phyloP scores from a whole-genome alignment of 441 rosid species.

The Aquilaria agallochum region DNA sequence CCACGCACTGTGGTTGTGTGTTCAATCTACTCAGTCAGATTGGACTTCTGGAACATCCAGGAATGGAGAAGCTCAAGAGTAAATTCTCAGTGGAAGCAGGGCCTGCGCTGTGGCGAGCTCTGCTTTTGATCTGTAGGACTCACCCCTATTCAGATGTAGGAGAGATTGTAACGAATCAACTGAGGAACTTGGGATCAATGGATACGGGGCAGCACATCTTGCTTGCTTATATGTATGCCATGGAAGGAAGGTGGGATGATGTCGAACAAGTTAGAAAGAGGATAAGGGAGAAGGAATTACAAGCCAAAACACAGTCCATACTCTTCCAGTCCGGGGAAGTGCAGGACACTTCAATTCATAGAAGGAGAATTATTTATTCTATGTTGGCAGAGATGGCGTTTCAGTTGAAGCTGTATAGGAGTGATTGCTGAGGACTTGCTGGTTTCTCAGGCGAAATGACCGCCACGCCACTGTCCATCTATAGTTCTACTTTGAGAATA shows the following conservation, averaged over 20 bases:
- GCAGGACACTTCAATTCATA: constrained; percentile 15
- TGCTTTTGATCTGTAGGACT: constrained; percentile 30
- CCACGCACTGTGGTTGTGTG: constrained; percentile 39
- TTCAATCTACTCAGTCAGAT: constrained; percentile 33
- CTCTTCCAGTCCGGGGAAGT: constrained; percentile 10
- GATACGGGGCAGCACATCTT: constrained; percentile 31
- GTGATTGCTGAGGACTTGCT: constrained; percentile 6
- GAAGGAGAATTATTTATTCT: constrained; percentile 28
- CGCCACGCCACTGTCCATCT: too few species aligned
- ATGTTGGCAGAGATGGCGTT: constrained; percentile 41
- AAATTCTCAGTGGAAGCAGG: constrained; percentile 24
- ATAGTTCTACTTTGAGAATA: too few species aligned
- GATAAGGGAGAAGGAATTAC: constrained; percentile 27
- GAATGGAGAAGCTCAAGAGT: constrained; percentile 19
- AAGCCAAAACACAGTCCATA: constrained; percentile 19
- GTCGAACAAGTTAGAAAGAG: constrained; percentile 34
- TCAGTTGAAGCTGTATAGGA: constrained; percentile 23
- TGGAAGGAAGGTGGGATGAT: constrained; percentile 34
- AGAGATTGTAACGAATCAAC: constrained; percentile 26
- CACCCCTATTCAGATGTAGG: constrained; percentile 29
- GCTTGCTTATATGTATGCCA: constrained; percentile 34
- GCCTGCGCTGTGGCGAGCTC: constrained; percentile 32
- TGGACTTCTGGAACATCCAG: constrained; percentile 29
- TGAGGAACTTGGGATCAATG: constrained; percentile 26
- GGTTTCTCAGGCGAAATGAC: too few species aligned